Evolutionary conservation across 306 rosid genomes (phyloP).

Genomic region (Dicorynia guianensis): DNA sequence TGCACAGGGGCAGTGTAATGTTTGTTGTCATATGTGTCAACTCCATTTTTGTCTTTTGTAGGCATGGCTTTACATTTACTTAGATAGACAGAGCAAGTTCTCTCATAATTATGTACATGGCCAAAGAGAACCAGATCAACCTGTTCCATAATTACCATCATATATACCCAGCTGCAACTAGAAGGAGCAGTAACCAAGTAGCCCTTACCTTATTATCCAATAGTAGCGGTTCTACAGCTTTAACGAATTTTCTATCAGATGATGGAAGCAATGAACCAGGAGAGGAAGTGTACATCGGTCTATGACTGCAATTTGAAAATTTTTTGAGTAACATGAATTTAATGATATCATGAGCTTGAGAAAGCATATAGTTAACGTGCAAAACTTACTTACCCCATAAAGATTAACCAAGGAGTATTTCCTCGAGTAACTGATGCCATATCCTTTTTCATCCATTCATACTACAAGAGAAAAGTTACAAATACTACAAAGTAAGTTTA

Average conservation of each 20-base stretch:
- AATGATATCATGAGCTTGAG: neutral
- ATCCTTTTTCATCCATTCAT: slow-evolving; percentile 80
- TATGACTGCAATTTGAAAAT: slow-evolving; percentile 66
- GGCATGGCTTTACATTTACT: slow-evolving; percentile 66
- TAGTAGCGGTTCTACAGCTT: slow-evolving; percentile 74
- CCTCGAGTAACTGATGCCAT: slow-evolving; percentile 79
- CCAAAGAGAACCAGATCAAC: slow-evolving; percentile 83
- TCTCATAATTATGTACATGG: slow-evolving; percentile 88
- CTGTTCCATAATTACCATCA: slow-evolving; percentile 50
- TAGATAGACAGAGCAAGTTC: slow-evolving; percentile 72
- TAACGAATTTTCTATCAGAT: slow-evolving; percentile 41
- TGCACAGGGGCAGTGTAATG: slow-evolving; percentile 88
- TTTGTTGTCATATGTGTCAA: slow-evolving; percentile 68
- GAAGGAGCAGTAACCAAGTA: neutral
- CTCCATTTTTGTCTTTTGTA: slow-evolving; percentile 57
- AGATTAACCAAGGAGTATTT: slow-evolving; percentile 84
- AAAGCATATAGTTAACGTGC: neutral
- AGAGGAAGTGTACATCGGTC: slow-evolving; percentile 77
- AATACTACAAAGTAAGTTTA: neutral
- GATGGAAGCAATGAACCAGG: neutral
- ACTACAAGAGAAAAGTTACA: slow-evolving; percentile 50
- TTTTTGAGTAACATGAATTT: slow-evolving; percentile 6
- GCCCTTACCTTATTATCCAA: slow-evolving; percentile 57
- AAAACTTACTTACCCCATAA: slow-evolving; percentile 67
- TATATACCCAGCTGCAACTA: slow-evolving; percentile 8